These are phyloP conservation scores for Termitomyces sp. DNA, from an alignment of 768 basidiomycete genomes.

Conservation along the genomic window DNA sequence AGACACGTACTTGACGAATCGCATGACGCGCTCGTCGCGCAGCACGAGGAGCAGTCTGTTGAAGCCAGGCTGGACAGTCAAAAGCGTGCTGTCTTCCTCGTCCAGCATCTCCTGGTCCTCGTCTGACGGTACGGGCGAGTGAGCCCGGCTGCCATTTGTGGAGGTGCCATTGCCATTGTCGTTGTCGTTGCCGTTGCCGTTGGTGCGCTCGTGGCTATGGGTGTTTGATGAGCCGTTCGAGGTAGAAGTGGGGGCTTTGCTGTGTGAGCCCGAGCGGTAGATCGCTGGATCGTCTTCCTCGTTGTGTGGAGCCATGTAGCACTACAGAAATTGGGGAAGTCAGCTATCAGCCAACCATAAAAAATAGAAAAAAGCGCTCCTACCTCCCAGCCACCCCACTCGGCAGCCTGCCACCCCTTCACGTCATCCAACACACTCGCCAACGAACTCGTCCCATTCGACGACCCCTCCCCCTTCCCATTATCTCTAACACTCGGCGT, in stretches of 20 bases:
- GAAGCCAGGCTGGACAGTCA: slow-evolving; percentile 87
- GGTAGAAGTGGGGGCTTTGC: slow-evolving; percentile 27
- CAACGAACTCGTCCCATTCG: slow-evolving; percentile 25
- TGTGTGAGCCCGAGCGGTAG: slow-evolving; percentile 67
- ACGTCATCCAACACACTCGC: slow-evolving; percentile 29
- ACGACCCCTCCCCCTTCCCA: slow-evolving; percentile 27
- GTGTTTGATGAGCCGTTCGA: slow-evolving; percentile 19
- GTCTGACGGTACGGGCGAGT: slow-evolving; percentile 24
- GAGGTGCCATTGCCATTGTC: background rate
- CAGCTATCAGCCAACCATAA: slow-evolving; percentile 3
- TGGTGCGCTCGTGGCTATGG: background rate
- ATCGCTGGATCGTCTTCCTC: slow-evolving; percentile 96
- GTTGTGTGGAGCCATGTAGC: slow-evolving; percentile 93
- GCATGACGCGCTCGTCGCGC: slow-evolving; percentile 90
- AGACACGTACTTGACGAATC: slow-evolving; percentile 93
- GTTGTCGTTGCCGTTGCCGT: slow-evolving; percentile 1
- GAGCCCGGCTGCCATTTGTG: slow-evolving; percentile 17
- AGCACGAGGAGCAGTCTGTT: slow-evolving; percentile 87
- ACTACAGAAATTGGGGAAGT: slow-evolving; percentile 43
- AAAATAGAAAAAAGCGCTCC: slow-evolving; percentile 20
- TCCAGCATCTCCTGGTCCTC: slow-evolving; percentile 47
- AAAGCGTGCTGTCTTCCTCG: slow-evolving; percentile 69
- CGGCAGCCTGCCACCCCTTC: slow-evolving; percentile 66
- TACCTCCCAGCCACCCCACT: slow-evolving; percentile 96
- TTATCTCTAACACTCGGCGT: slow-evolving; percentile 58